Percentiles rank a stretch among this genome's conserved stretches.
These are phyloP conservation scores for Fusarium dlaminii DNA, from an alignment of 2,329 filamentous ascomycete species.

Conservation along the genomic window DNA sequence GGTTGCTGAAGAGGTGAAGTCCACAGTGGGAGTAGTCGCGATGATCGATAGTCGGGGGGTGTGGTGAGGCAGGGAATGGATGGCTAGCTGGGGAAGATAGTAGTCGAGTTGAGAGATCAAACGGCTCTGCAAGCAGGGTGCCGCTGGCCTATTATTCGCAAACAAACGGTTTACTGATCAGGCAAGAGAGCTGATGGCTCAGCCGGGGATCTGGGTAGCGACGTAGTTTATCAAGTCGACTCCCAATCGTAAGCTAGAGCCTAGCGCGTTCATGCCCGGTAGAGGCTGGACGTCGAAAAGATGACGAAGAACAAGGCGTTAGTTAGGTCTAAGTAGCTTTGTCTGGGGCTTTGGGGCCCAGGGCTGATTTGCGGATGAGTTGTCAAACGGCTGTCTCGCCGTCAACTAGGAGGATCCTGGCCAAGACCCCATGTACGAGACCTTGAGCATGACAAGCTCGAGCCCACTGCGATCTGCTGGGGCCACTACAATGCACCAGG, in stretches of 20 bases:
- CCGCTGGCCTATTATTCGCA: slow-evolving; percentile 43
- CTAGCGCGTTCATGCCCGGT: slow-evolving; percentile 44
- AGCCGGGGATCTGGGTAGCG: slow-evolving; percentile 43
- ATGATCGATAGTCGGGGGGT: slow-evolving; percentile 40
- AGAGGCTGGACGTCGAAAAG: slow-evolving; percentile 40
- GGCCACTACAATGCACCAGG: slow-evolving; percentile 53
- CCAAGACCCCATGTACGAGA: slow-evolving; percentile 48
- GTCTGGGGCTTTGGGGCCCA: slow-evolving; percentile 43
- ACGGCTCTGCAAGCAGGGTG: slow-evolving; percentile 41
- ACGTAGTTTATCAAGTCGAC: slow-evolving; percentile 45
- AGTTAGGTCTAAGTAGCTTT: slow-evolving; percentile 41
- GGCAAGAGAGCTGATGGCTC: slow-evolving; percentile 44
- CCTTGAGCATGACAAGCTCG: slow-evolving; percentile 53
- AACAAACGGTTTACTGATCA: slow-evolving; percentile 42
- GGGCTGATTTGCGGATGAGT: slow-evolving; percentile 48
- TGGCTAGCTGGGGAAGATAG: slow-evolving; percentile 39
- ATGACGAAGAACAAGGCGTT: slow-evolving; percentile 45
- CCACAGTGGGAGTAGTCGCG: slow-evolving; percentile 39
- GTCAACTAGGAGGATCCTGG: slow-evolving; percentile 55
- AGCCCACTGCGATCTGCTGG: slow-evolving; percentile 52
- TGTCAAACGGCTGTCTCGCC: slow-evolving; percentile 50
- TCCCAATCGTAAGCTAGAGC: slow-evolving; percentile 44
- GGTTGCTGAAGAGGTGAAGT: slow-evolving; percentile 36
- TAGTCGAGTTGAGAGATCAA: slow-evolving; percentile 39
- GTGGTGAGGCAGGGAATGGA: slow-evolving; percentile 40